phyloP scores from a whole-genome alignment of 1,284 basidiomycete species.

The Cystobasidium pallidum region DNA sequence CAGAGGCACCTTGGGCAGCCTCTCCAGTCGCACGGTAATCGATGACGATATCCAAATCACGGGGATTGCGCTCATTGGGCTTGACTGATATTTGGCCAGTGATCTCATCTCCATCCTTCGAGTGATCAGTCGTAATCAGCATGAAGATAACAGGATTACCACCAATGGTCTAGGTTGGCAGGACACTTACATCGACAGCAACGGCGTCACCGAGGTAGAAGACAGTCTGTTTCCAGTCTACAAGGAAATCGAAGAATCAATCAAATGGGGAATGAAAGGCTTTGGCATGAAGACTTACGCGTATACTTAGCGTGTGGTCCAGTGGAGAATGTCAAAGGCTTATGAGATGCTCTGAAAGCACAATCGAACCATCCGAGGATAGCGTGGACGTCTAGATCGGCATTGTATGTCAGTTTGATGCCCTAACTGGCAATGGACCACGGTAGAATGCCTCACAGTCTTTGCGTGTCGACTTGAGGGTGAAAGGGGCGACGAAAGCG shows the following conservation, averaged over 20 bases:
- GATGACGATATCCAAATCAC: constrained; percentile 87
- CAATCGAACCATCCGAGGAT: constrained; percentile 99
- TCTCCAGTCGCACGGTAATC: constrained; percentile 63
- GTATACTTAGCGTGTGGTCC: constrained; percentile 96
- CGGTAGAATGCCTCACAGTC: constrained; percentile 67
- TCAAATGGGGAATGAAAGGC: too few relatives aligned
- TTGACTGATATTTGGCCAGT: constrained; percentile 72
- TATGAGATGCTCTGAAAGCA: constrained; percentile 93
- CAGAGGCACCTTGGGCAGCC: constrained; percentile 29
- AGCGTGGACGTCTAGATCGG: constrained; percentile 80
- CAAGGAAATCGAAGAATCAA: too few relatives aligned
- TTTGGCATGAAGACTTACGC: constrained; percentile 66
- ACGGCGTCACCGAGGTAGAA: constrained; percentile 85
- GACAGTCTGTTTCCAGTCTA: constrained; percentile 72
- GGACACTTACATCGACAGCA: constrained; percentile 59
- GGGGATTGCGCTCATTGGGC: constrained; percentile 86
- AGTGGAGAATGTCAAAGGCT: constrained; percentile 91
- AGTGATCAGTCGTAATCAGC: background rate
- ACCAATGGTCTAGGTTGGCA: too few relatives aligned
- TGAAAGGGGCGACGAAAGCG: constrained; percentile 79
- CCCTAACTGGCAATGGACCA: background rate
- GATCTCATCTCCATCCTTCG: constrained; percentile 70
- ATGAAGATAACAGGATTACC: too few relatives aligned
- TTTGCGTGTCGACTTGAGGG: constrained; percentile 79
- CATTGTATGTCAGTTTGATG: background rate